Evolutionary conservation across 179 eudicot species (phyloP).

Genomic region (Corrigiola litoralis): DNA sequence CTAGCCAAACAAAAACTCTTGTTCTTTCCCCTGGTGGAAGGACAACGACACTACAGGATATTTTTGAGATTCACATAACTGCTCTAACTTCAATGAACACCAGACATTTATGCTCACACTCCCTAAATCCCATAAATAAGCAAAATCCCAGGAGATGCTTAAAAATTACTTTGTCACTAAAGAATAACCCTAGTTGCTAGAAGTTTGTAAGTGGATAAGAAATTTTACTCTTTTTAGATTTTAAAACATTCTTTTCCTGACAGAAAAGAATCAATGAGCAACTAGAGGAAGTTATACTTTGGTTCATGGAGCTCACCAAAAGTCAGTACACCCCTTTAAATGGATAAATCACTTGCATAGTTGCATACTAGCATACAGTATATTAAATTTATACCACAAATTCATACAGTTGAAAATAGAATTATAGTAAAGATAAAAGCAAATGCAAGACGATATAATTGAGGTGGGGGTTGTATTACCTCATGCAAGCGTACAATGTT

Average conservation of each 20-base stretch:
- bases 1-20: neutral
- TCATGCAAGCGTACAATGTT: constrained; percentile 82
- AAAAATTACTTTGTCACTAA: neutral
- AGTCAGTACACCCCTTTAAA: too few species aligned
- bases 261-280: constrained; percentile 8
- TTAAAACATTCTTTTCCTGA: neutral
- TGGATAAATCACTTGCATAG: too few species aligned
- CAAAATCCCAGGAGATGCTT: neutral
- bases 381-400: too few species aligned
- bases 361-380: too few species aligned
- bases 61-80: neutral
- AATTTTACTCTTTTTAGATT: neutral
- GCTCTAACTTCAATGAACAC: constrained; percentile 17
- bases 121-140: neutral
- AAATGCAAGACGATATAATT: too few species aligned
- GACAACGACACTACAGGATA: neutral
- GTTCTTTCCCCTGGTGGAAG: neutral
- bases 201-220: constrained; percentile 20
- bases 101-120: constrained; percentile 7
- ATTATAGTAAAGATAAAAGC: too few species aligned
- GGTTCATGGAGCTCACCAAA: too few species aligned
- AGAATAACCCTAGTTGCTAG: neutral
- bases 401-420: too few species aligned
- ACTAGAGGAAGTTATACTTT: too few species aligned
- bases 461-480: constrained; percentile 51